Evolutionary conservation across 2,329 filamentous ascomycete species (phyloP), one percentile per base, ranked within the genome.

Genomic region (Claviceps fusiformis): DNA sequence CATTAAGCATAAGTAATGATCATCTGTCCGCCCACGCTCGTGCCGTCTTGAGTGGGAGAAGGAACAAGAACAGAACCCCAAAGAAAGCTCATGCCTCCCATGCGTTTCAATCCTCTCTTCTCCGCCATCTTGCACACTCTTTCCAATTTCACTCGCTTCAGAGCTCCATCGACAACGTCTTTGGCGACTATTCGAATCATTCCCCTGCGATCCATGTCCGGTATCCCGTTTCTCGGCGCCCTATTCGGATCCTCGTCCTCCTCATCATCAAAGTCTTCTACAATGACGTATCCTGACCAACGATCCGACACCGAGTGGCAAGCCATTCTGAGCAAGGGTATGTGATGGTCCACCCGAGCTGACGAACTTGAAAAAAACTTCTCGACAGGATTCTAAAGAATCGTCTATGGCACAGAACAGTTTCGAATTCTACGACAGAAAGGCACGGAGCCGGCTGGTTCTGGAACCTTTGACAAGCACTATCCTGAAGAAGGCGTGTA

Each of bases 351-450:
- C 9, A 5, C 8, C 7, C 15, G 19, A 35, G 47, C 19, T 29
- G 33, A 45, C 10, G 44, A 29, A 6, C 8, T 33, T 17, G 11
- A 11, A 41, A 11, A 24, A 24, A 24, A 24, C 11, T n/a, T 4
- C 1, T 33, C 54, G 39, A 13, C 37, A 29, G 29, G 41, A 8
- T 13, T 60, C 60, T 37, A 63, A 54, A 54, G 24, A 24, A 24
- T 24, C 24, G 29, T 15, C 19, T 24, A n/a, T 5, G 11, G 8
- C 44, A 11, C 63, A 95, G 92, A 96, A 65, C 93, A 98, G 78
- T 98, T 97, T 76, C 88, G 89, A 60, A 80, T 98, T 66, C 82
- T 98, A 55, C 86, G 93, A 59, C 75, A 95, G 69, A 92, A 96
- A 70, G 93, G 91, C 63, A 98, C 93, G 49, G 95, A 98, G 69